Evolutionary conservation across 1,139 yeast species (phyloP).

Genomic region (Yamadazyma blattariae): DNA sequence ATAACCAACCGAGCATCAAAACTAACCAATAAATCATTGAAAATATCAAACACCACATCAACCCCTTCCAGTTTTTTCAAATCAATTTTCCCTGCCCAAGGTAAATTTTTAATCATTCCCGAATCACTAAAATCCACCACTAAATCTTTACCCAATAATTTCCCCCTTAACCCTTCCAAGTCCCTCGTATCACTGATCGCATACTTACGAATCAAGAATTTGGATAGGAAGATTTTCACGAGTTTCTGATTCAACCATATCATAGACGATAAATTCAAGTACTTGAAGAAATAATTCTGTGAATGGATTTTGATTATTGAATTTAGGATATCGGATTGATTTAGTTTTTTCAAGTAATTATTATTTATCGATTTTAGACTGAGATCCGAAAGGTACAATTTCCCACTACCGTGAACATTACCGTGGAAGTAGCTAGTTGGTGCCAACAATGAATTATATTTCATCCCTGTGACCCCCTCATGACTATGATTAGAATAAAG

Average conservation of each 20-base stretch:
- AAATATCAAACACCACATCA: slow-evolving; percentile 27
- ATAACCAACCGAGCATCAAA: slow-evolving; percentile 28
- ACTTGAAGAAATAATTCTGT: slow-evolving; percentile 16
- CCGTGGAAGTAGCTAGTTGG: no score
- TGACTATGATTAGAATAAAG: slow-evolving; percentile 5
- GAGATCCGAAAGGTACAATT: slow-evolving; percentile 40
- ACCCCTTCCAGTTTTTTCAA: slow-evolving; percentile 28
- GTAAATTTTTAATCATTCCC: slow-evolving; percentile 55
- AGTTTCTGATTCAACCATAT: slow-evolving; percentile 50
- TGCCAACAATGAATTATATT: slow-evolving; percentile 22
- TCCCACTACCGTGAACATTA: no score
- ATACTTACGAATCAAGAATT: slow-evolving; percentile 10
- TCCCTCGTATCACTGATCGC: no score
- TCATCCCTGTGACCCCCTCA: slow-evolving; percentile 7
- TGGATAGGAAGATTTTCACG: slow-evolving; percentile 30
- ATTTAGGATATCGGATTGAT: slow-evolving; percentile 37
- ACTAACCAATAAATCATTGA: slow-evolving; percentile 30
- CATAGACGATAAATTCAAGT: slow-evolving; percentile 43
- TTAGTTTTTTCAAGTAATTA: slow-evolving; percentile 26
- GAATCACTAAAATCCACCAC: slow-evolving; percentile 44
- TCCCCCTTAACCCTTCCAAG: no score
- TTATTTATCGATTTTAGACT: slow-evolving; percentile 38
- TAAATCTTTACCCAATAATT: no score
- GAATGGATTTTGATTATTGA: slow-evolving; percentile 26
- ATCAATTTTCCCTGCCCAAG: slow-evolving; percentile 51